phyloP scores from a whole-genome alignment of 2,329 filamentous ascomycete species.

The Zymoseptoria ardabiliae region DNA sequence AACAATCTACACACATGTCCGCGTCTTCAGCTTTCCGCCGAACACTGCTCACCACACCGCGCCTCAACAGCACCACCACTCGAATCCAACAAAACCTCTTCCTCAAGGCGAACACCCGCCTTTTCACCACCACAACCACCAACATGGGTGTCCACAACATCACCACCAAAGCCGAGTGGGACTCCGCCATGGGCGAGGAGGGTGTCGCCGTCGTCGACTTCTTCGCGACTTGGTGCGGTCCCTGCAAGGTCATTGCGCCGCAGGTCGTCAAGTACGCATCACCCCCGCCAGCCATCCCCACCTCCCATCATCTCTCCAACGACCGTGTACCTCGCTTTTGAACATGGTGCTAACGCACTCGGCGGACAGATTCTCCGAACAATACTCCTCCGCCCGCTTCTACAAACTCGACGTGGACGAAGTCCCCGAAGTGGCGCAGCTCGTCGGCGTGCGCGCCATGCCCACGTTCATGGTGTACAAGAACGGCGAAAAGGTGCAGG shows the following conservation, averaged over 20 bases:
- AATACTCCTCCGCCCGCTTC: conserved; percentile 60
- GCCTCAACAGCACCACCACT: conserved; percentile 8
- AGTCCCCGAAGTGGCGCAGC: conserved; percentile 63
- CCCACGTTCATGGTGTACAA: conserved; percentile 85
- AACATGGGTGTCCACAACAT: conserved; percentile 47
- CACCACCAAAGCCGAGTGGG: conserved; percentile 53
- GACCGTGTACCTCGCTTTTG: background rate
- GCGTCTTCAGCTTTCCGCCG: conserved; percentile 29
- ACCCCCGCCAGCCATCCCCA: conserved; percentile 1
- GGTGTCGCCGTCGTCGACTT: conserved; percentile 67
- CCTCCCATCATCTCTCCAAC: background rate
- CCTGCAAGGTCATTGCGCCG: conserved; percentile 86
- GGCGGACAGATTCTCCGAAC: conserved; percentile 49
- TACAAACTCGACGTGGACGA: conserved; percentile 89
- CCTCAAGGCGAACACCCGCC: conserved; percentile 13
- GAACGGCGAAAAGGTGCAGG: conserved; percentile 62
- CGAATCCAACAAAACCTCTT: conserved; percentile 18
- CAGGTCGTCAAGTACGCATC: conserved; percentile 53
- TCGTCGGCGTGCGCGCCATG: conserved; percentile 82
- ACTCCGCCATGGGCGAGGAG: conserved; percentile 44
- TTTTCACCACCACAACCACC: conserved; percentile 40
- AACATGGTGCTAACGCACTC: conserved; percentile 6
- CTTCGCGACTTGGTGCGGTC: conserved; percentile 87
- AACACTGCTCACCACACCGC: conserved; percentile 36
- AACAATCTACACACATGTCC: conserved; percentile 28